Conservation (phyloP, 805 yeast species). For the Cyberlindnera euphorbiiphila region DNA sequence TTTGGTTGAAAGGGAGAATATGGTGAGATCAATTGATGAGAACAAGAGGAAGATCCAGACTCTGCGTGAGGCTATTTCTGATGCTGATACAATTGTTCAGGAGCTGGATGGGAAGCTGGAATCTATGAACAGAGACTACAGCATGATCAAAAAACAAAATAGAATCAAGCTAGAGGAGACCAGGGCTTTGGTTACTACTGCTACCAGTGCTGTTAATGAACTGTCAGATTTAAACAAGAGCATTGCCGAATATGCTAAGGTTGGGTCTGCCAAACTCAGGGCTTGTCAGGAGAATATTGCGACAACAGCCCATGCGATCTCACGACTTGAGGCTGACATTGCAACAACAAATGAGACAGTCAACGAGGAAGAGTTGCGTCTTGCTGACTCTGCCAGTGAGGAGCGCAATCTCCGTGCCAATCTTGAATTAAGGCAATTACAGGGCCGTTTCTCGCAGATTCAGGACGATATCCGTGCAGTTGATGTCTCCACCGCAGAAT, state of each 20-base stretch:
- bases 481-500: conserved; percentile 55
- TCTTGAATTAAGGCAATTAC: conserved; percentile 49
- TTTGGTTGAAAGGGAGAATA: conserved; percentile 42
- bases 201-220: conserved; percentile 5
- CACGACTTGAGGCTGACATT: conserved; percentile 28
- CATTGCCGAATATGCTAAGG: conserved; percentile 24
- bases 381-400: conserved; percentile 55
- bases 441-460: conserved; percentile 35
- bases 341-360: conserved; percentile 27
- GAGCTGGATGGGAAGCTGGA: conserved; percentile 13
- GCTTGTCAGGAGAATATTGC: conserved; percentile 12
- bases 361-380: conserved; percentile 35
- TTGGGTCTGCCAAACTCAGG: conserved; percentile 1
- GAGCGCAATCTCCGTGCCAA: conserved; percentile 64
- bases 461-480: conserved; percentile 40
- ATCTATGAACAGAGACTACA: conserved; percentile 18
- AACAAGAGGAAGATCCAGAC: conserved; percentile 29
- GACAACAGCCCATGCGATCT: conserved; percentile 18
- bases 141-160: conserved; percentile 1
- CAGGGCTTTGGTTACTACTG: neutral
- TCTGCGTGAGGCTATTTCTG: conserved; percentile 17
- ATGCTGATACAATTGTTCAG: conserved; percentile 23
- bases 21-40: conserved; percentile 37
- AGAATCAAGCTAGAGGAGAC: neutral
- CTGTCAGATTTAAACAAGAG: conserved; percentile 33